These are phyloP conservation scores for Naganishia randhawae DNA, from an alignment of 768 basidiomycete species.

Conservation along the genomic window DNA sequence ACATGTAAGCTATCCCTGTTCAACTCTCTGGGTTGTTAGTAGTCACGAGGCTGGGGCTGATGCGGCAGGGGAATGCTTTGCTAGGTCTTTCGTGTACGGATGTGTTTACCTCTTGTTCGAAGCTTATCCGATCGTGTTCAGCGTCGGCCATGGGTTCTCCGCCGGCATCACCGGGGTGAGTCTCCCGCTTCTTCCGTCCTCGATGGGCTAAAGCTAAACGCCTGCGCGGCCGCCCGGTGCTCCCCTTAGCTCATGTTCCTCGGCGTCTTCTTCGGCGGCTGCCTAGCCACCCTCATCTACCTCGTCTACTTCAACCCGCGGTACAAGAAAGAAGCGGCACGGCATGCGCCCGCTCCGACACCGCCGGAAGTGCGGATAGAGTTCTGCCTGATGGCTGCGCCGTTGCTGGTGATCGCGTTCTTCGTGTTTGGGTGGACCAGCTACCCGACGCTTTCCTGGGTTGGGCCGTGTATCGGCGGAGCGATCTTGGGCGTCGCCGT, in stretches of 20 bases:
- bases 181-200: background rate
- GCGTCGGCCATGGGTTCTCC: conserved; percentile 47
- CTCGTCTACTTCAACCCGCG: conserved; percentile 49
- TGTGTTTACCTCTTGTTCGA: conserved; percentile 50
- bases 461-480: conserved; percentile 43
- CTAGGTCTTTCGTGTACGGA: conserved; percentile 36
- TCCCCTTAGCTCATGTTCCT: conserved; percentile 44
- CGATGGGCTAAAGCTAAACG: background rate
- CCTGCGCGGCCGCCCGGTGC: background rate
- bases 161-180: conserved; percentile 42
- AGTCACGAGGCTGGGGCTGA: background rate
- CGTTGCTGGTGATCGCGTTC: conserved; percentile 49
- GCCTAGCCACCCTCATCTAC: conserved; percentile 34
- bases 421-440: conserved; percentile 53
- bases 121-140: conserved; percentile 48
- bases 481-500: conserved; percentile 44
- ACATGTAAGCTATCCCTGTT: conserved; percentile 45
- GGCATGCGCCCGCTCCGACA: conserved; percentile 40
- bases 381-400: conserved; percentile 47
- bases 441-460: conserved; percentile 50
- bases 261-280: conserved; percentile 44
- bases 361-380: conserved; percentile 50
- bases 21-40: no score
- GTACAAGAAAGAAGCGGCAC: conserved; percentile 42
- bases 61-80: no score